A percentile compares a stretch with the other conserved stretches of the same genome.
Conservation (phyloP, 352 stramenopile genomes). For the Pythium rhizo-oryzae region DNA sequence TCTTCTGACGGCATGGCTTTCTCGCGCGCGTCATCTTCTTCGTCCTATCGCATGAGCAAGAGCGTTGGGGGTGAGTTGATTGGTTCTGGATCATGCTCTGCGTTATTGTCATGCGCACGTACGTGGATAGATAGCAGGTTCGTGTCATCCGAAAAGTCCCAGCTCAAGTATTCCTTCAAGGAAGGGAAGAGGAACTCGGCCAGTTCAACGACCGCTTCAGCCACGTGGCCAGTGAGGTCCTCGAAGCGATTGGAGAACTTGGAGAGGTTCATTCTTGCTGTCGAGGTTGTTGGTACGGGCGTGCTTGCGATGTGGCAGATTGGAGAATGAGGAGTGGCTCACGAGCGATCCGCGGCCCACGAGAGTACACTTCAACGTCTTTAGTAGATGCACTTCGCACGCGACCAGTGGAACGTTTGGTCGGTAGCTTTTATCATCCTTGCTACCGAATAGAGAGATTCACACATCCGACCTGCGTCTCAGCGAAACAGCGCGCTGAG, state of each 20-base stretch:
- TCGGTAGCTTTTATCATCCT: too few relatives aligned
- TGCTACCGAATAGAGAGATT: not conserved
- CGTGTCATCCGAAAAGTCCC: constrained; percentile 4
- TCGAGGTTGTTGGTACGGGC: too few relatives aligned
- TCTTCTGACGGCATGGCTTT: not conserved
- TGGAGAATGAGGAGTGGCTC: not conserved
- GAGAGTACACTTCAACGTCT: not conserved
- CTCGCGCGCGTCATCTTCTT: not conserved
- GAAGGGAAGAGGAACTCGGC: constrained; percentile 5
- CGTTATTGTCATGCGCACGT: not conserved
- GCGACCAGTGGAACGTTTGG: too few relatives aligned
- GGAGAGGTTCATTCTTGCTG: not conserved
- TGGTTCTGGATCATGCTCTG: not conserved
- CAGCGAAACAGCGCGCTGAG: not conserved
- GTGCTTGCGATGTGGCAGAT: not conserved
- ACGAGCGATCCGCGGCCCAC: not conserved
- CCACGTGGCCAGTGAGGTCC: not conserved
- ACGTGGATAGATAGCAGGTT: constrained; percentile 1
- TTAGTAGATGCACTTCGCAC: too few relatives aligned
- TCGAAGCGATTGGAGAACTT: not conserved
- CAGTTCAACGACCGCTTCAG: not conserved
- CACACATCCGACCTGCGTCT: not conserved
- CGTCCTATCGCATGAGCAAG: not conserved
- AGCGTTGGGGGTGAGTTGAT: not conserved
- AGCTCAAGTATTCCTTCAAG: constrained; percentile 9